phyloP scores from a whole-genome alignment of 1,284 basidiomycete species.

The Gymnopus androsaceus region DNA sequence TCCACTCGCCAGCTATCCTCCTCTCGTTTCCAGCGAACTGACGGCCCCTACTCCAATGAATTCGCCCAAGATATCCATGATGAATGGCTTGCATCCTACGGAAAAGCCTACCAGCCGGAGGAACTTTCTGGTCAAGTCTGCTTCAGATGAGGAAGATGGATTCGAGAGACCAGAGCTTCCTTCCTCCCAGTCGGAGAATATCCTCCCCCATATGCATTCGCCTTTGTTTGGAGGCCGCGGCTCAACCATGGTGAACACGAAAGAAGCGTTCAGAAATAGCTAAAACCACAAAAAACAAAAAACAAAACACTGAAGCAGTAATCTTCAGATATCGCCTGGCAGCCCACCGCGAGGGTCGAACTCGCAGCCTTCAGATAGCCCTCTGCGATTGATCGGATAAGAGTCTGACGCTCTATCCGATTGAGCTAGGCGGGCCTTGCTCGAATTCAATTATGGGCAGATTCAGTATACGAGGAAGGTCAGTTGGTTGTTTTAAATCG shows the following conservation, averaged over 20 bases:
- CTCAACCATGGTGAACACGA: slow-evolving; percentile 89
- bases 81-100: slow-evolving; percentile 27
- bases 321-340: too few relatives aligned
- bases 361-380: slow-evolving; percentile 89
- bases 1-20: slow-evolving; percentile 42
- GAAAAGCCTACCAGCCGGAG: not conserved
- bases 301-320: too few relatives aligned
- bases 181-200: slow-evolving; percentile 41
- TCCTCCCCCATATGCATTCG: slow-evolving; percentile 34
- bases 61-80: slow-evolving; percentile 45
- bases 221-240: slow-evolving; percentile 81
- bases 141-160: slow-evolving; percentile 33
- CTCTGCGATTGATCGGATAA: too few relatives aligned
- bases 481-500: too few relatives aligned
- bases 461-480: too few relatives aligned
- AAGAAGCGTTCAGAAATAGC: too few relatives aligned
- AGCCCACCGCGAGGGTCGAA: slow-evolving; percentile 92
- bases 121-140: slow-evolving; percentile 18
- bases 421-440: slow-evolving; percentile 84
- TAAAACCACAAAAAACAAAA: too few relatives aligned
- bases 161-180: slow-evolving; percentile 36
- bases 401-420: slow-evolving; percentile 86
- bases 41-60: slow-evolving; percentile 57
- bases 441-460: too few relatives aligned
- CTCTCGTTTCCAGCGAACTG: slow-evolving; percentile 36